Evolutionary conservation across 331 rosid genomes (phyloP).

Genomic region (Erythrophleum ivorense): DNA sequence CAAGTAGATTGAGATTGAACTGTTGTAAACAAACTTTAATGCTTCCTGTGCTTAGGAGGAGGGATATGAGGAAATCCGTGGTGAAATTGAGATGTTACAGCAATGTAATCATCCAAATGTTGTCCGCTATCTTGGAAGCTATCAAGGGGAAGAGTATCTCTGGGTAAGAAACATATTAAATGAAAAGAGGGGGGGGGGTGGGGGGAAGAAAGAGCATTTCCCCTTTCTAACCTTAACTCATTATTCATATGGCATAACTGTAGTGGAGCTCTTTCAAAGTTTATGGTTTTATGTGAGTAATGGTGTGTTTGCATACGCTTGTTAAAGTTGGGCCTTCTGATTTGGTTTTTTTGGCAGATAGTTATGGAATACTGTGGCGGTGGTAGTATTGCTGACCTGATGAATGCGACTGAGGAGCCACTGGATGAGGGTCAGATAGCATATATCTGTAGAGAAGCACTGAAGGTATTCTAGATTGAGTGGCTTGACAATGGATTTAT

Average conservation of each 20-base stretch:
- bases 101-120: constrained; percentile 98
- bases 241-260: constrained; percentile 24
- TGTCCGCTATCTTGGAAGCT: constrained; percentile 97
- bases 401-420: constrained; percentile 82
- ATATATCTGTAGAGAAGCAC: constrained; percentile 88
- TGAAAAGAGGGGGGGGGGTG: not conserved
- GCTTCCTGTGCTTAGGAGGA: constrained; percentile 72
- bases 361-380: constrained; percentile 99
- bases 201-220: not conserved
- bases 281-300: constrained; percentile 9
- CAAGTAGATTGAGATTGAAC: constrained; percentile 31
- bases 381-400: constrained; percentile 96
- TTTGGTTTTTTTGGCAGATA: constrained; percentile 72
- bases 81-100: constrained; percentile 98
- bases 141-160: constrained; percentile 98
- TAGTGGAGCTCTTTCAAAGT: constrained; percentile 26
- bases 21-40: constrained; percentile 27
- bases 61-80: constrained; percentile 97
- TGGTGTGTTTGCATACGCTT: constrained; percentile 26
- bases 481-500: constrained; percentile 16
- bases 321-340: constrained; percentile 47
- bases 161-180: constrained; percentile 66
- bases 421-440: constrained; percentile 97
- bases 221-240: constrained; percentile 11
- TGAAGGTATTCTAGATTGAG: constrained; percentile 72